Conservation (phyloP, 768 basidiomycete genomes). For the Lyophyllum atratum region DNA sequence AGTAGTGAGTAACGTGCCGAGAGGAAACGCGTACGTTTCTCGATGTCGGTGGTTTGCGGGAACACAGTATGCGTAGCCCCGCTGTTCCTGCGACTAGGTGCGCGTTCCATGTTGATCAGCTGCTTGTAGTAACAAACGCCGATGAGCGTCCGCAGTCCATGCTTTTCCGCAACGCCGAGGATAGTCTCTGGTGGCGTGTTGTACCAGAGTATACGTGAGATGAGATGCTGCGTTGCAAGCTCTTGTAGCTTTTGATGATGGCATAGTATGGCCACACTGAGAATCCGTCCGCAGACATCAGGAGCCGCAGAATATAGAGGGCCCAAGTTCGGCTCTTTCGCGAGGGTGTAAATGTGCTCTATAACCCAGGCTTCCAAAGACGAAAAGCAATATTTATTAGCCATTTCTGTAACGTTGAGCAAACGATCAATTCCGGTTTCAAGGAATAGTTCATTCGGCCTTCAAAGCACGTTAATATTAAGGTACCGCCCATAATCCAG, state of each 20-base stretch:
- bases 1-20: constrained; percentile 60
- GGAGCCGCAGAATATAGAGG: constrained; percentile 32
- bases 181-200: constrained; percentile 49
- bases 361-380: constrained; percentile 47
- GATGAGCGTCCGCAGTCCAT: constrained; percentile 35
- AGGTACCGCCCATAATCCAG: not conserved
- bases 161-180: constrained; percentile 46
- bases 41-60: constrained; percentile 29
- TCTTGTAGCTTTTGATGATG: constrained; percentile 47
- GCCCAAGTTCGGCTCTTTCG: constrained; percentile 27
- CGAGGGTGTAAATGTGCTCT: constrained; percentile 38
- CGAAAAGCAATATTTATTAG: constrained; percentile 49
- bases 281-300: constrained; percentile 43
- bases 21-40: constrained; percentile 50
- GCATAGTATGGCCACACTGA: constrained; percentile 54
- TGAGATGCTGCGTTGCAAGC: constrained; percentile 49
- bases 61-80: constrained; percentile 27
- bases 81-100: constrained; percentile 27
- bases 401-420: constrained; percentile 46
- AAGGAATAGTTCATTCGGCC: constrained; percentile 40
- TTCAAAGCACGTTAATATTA: constrained; percentile 10
- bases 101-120: constrained; percentile 36
- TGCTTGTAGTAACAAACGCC: constrained; percentile 60
- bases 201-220: constrained; percentile 56
- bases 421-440: constrained; percentile 39